Conservation (phyloP, 306 rosid genomes). For the Pterocarpus macrocarpus region DNA sequence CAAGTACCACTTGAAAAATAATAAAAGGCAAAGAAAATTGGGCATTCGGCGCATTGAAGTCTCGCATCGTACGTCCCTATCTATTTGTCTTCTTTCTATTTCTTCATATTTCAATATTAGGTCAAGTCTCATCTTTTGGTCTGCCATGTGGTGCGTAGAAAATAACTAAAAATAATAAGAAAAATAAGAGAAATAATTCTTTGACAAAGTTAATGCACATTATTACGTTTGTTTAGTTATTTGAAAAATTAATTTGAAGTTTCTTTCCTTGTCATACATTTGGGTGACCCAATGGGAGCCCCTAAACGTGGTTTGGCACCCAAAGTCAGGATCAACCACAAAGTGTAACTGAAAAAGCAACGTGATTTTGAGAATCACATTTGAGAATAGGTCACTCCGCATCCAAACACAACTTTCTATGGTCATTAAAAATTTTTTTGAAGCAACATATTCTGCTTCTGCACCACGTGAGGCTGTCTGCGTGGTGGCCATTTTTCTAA, state of each 20-base stretch:
- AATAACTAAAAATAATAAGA: background rate
- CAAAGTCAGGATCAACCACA: slow-evolving; percentile 46
- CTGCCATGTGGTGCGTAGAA: slow-evolving; percentile 54
- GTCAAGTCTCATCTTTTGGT: slow-evolving; percentile 55
- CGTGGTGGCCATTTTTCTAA: background rate
- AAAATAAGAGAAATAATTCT: background rate
- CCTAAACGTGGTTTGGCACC: slow-evolving; percentile 47
- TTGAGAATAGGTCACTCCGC: background rate
- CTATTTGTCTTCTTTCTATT: slow-evolving; percentile 43
- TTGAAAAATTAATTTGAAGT: background rate
- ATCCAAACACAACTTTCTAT: slow-evolving; percentile 35
- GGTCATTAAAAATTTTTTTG: background rate
- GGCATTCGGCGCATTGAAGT: slow-evolving; percentile 50
- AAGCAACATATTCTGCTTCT: slow-evolving; percentile 39
- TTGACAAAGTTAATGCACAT: slow-evolving; percentile 31
- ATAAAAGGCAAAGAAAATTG: slow-evolving; percentile 43
- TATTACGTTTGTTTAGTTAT: slow-evolving; percentile 26
- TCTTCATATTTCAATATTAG: slow-evolving; percentile 45
- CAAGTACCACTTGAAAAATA: slow-evolving; percentile 39
- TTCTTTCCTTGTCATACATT: slow-evolving; percentile 35
- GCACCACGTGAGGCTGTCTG: slow-evolving; percentile 67
- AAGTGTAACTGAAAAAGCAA: slow-evolving; percentile 42
- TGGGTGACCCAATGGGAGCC: slow-evolving; percentile 46
- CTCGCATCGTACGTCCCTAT: slow-evolving; percentile 44
- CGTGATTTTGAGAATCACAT: slow-evolving; percentile 33